Evolutionary conservation across 805 yeast species (phyloP), one percentile per base, ranked within the genome.

Genomic region (Torulaspora delbrueckii): DNA sequence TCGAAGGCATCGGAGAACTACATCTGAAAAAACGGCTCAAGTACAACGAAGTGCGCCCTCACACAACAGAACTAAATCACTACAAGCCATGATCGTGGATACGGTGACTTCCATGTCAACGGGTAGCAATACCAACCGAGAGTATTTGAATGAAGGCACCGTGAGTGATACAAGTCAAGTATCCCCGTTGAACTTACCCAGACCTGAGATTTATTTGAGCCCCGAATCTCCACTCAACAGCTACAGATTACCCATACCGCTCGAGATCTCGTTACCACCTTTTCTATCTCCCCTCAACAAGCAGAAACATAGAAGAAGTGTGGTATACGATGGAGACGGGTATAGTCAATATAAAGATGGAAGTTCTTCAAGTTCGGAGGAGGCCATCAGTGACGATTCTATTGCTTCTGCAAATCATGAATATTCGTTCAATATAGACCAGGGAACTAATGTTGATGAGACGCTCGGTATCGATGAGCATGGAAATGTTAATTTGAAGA

Each of bases 231-330:
- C 70, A 6, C 46, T 70, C 32, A 70, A 68, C 48, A 48, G 48
- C 13, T 58, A 58, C 30, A 48, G 53, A 10, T 55, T 69, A 1
- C 68, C 75, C 1, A 59, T 70, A 1, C 75, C 75, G 7, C 55
- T 67, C 10, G 69, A 69, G 43, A 57, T 65, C 5, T 47, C 55
- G 3, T 47, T 70, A 7, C 75, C 75, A 8, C 74, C 74, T 4
- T 56, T 50, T 24, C 44, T 70, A 14, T 69, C 73, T 0, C 69
- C 70, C 4, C 44, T 48, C 31, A 68, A 69, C 49, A 65, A 58
- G 47, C 16, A 49, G 3, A 59, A 50, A 25, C 34, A 46, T 8
- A 54, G 68, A 35, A 42, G 46, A 2, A 62, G 66, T 19, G 51
- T 70, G n/a, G 48, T 70, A 1, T 70, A 56, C 50, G 69, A 70